Percentiles rank a stretch among this genome's conserved stretches.
These are phyloP conservation scores for Hanseniaspora lachancei DNA, from an alignment of 805 yeast species.

Conservation along the genomic window DNA sequence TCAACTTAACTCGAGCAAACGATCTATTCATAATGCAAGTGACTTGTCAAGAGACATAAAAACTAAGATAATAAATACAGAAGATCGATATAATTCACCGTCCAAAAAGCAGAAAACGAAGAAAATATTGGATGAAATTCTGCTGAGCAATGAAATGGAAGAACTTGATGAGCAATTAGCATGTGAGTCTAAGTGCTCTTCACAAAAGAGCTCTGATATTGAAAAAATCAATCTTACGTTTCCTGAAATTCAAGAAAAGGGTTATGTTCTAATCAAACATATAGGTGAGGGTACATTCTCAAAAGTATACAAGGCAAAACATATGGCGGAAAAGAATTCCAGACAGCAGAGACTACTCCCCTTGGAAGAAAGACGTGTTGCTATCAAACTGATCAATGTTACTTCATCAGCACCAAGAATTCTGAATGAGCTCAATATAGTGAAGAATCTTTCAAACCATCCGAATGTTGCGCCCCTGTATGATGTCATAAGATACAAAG, in stretches of 20 bases:
- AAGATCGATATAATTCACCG: conserved; percentile 13
- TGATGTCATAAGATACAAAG: conserved; percentile 76
- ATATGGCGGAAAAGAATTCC: conserved; percentile 17
- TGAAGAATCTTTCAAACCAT: conserved; percentile 56
- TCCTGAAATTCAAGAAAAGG: conserved; percentile 31
- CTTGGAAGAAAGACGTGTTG: conserved; percentile 38
- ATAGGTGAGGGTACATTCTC: conserved; percentile 89
- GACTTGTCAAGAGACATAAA: background rate
- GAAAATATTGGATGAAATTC: background rate
- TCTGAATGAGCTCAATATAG: conserved; percentile 68
- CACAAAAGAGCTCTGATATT: conserved; percentile 32
- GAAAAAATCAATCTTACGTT: conserved; percentile 41
- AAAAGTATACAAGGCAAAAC: conserved; percentile 43
- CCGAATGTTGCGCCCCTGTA: conserved; percentile 74
- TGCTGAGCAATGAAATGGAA: background rate
- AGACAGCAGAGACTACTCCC: conserved; percentile 20
- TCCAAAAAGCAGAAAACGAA: conserved; percentile 12
- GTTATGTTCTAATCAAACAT: conserved; percentile 27
- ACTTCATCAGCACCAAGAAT: conserved; percentile 91
- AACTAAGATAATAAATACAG: conserved; percentile 7
- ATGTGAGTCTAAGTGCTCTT: conserved; percentile 34
- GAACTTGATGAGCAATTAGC: background rate
- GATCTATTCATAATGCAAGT: background rate
- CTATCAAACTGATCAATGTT: conserved; percentile 83
- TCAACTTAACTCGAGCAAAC: background rate